Evolutionary conservation across 768 basidiomycete species (phyloP), one percentile per base, ranked within the genome.

Genomic region (Ephemerocybe angulata): DNA sequence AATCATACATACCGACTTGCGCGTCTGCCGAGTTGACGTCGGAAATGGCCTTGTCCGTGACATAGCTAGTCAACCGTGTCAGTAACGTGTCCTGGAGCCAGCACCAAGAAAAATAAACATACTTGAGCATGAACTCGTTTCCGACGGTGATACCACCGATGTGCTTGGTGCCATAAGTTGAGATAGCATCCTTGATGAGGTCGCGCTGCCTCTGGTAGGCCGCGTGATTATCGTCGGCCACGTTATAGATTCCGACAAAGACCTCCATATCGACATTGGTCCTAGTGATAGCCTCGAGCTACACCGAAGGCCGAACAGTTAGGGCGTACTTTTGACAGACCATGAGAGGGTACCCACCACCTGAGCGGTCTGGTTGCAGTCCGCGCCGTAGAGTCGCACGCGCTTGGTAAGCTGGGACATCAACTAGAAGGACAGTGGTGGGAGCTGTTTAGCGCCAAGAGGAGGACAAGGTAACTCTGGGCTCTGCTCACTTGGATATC

Each of bases 101-200:
- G n/a, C n/a, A n/a, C n/a, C n/a, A n/a, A n/a, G n/a, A n/a, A n/a
- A 17, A 11, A 33, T 50, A 42, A 3, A 72, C 78, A 27, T 55
- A 87, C 84, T 93, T 83, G 58, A 93, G 81, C 69, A 93, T 90
- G 65, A 83, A 92, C 70, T 96, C 93, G 65, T 97, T 96, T 19
- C 96, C 94, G 41, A 97, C 93, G 10, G 87, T 93, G 27, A 97
- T 63, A 15, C 96, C 96, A 0, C 72, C 74, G 57, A 98, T 79
- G 62, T 93, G 71, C 55, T 83, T 81, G 1, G 81, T 76, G 37
- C 95, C 94, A 67, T 87, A 98, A 2, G 80, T 85, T 66, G 85
- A 69, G 54, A 98, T 71, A 3, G 88, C 93, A 2, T 76, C 69
- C 60, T 83, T 73, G 56, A 93, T 80, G 19, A 72, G 72, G 56